phyloP scores from a whole-genome alignment of 1,284 basidiomycete genomes.

The Golubevia sp. region DNA sequence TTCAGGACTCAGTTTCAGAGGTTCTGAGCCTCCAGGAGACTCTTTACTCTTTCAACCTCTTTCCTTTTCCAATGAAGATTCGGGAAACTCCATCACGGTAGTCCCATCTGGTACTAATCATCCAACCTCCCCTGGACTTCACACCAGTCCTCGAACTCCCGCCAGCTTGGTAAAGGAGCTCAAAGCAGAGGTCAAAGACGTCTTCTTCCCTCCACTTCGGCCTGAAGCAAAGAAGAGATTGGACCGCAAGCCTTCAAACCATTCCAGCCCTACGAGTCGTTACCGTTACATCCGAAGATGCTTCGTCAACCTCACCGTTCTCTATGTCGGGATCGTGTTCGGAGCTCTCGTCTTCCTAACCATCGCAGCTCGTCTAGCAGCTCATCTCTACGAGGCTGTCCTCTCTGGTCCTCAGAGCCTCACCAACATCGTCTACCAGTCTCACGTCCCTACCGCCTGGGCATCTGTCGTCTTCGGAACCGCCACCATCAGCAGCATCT shows the following conservation, averaged over 20 bases:
- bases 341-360: conserved; percentile 26
- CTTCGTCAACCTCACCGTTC: conserved; percentile 32
- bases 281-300: conserved; percentile 40
- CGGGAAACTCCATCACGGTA: too few species aligned
- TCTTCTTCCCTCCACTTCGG: conserved; percentile 18
- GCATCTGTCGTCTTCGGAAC: conserved; percentile 29
- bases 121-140: too few species aligned
- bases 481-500: conserved; percentile 28
- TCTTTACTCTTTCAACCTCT: conserved; percentile 15
- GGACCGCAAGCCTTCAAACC: background rate
- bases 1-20: too few species aligned
- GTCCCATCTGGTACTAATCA: too few species aligned
- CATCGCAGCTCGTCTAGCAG: conserved; percentile 22
- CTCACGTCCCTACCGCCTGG: conserved; percentile 14
- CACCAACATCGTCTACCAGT: conserved; percentile 3
- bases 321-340: conserved; percentile 37
- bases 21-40: background rate
- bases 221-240: conserved; percentile 4
- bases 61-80: too few species aligned
- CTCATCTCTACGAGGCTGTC: conserved; percentile 20
- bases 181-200: conserved; percentile 1
- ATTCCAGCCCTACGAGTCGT: conserved; percentile 13
- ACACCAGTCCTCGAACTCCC: too few species aligned
- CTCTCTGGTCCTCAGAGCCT: conserved; percentile 13
- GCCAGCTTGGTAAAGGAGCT: too few species aligned